A percentile compares a stretch with the other conserved stretches of the same genome.
These are phyloP conservation scores for Myriosclerotinia scirpicola DNA, from an alignment of 2,329 filamentous ascomycete genomes.

Conservation along the genomic window DNA sequence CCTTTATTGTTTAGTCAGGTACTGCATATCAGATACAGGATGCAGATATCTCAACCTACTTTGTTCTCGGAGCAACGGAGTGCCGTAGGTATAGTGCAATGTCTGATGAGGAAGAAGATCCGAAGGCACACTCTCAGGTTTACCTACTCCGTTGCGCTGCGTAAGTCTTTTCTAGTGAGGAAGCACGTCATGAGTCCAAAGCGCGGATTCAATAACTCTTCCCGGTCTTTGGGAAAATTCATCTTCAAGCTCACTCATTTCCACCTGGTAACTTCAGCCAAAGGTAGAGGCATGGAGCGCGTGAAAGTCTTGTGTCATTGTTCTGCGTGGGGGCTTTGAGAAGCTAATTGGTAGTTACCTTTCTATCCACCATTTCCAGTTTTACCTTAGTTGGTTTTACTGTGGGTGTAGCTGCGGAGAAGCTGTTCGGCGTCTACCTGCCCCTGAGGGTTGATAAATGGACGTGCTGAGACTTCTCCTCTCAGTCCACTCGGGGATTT, in stretches of 20 bases:
- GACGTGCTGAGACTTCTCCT: constrained; percentile 16
- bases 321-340: constrained; percentile 19
- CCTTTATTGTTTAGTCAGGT: constrained; percentile 1
- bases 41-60: constrained; percentile 16
- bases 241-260: constrained; percentile 17
- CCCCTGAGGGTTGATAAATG: constrained; percentile 11
- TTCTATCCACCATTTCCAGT: constrained; percentile 14
- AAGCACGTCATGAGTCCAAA: constrained; percentile 7
- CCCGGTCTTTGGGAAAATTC: background rate
- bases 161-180: constrained; percentile 18
- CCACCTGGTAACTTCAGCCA: constrained; percentile 1
- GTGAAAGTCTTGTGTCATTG: constrained; percentile 16
- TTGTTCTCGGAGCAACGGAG: constrained; percentile 14
- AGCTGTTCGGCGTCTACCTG: constrained; percentile 17
- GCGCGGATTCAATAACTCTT: constrained; percentile 15
- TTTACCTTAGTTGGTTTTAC: background rate
- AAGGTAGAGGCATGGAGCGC: constrained; percentile 8
- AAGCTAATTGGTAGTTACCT: constrained; percentile 15
- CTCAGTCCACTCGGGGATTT: constrained; percentile 13
- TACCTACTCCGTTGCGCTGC: constrained; percentile 15
- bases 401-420: constrained; percentile 9
- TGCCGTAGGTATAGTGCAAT: constrained; percentile 14
- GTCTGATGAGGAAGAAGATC: constrained; percentile 22
- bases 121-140: constrained; percentile 16
- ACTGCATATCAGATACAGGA: constrained; percentile 1